Percentiles rank a stretch among this genome's conserved stretches.
These are phyloP conservation scores for Hanseniaspora jakobsenii DNA, from an alignment of 805 yeast species.

Conservation along the genomic window DNA sequence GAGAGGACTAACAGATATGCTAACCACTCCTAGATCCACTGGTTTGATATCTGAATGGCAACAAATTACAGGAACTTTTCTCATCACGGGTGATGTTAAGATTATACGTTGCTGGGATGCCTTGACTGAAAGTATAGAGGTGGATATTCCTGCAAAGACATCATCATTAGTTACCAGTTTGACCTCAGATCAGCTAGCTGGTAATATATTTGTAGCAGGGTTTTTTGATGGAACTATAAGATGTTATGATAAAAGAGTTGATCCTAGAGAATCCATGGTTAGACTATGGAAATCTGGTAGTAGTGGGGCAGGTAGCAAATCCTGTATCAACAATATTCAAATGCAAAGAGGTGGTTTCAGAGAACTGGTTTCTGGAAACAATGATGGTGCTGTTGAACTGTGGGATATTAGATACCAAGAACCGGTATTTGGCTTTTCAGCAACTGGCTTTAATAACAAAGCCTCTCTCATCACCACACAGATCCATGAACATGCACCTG, in stretches of 20 bases:
- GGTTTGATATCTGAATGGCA: constrained; percentile 93
- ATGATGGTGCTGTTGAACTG: constrained; percentile 69
- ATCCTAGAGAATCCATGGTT: constrained; percentile 74
- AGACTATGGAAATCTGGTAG: constrained; percentile 56
- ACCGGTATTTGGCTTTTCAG: constrained; percentile 51
- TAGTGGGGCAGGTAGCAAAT: constrained; percentile 26
- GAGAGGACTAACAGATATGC: constrained; percentile 82
- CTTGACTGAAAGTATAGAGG: constrained; percentile 73
- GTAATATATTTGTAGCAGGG: constrained; percentile 80
- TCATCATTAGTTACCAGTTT: constrained; percentile 77
- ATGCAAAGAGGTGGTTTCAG: constrained; percentile 96
- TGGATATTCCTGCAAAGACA: constrained; percentile 83
- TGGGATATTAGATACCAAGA: constrained; percentile 79
- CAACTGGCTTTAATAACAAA: constrained; percentile 12
- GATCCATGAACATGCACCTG: constrained; percentile 93
- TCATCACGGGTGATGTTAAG: constrained; percentile 91
- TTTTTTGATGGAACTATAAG: constrained; percentile 82
- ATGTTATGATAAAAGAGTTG: constrained; percentile 81
- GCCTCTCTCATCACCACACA: constrained; percentile 50
- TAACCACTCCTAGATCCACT: constrained; percentile 66
- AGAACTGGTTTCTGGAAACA: constrained; percentile 71
- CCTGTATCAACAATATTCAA: constrained; percentile 63
- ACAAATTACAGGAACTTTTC: constrained; percentile 79
- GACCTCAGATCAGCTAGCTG: constrained; percentile 92
- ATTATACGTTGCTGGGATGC: constrained; percentile 94